Base-by-base conservation (phyloP, 139 green algal genomes). In the Eudorina sp. region DNA sequence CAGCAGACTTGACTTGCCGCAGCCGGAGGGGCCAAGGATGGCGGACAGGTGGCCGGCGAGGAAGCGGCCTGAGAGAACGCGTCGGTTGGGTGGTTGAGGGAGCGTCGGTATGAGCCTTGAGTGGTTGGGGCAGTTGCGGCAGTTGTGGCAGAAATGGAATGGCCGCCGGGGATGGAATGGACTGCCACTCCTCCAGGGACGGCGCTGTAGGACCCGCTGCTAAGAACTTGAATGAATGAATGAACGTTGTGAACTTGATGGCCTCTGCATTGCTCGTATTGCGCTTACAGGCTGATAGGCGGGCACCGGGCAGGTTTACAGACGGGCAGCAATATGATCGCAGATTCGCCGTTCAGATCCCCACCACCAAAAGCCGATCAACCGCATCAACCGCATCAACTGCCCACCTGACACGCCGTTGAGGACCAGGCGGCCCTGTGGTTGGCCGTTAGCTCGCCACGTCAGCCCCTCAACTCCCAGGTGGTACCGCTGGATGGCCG, bases 1-100 rank as follows among this genome's bases (percentile, higher is more conserved):
- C 7, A 93, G 75, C 40, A 93, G 85, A 21, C 83, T 91, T 55
- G 84, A 91, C 78, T 93, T 93, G 55, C 90, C 90, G 40, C 76
- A 93, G 69, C 90, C 90, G 53, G 51, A 85, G 40, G 87, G 90
- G 6, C 90, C 90, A 83, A n/a, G n/a, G n/a, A n/a, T n/a, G n/a
- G n/a, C n/a, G n/a, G n/a, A n/a, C 77, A 91, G 70, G 40, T 76
- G 76, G 46, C 74, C 74, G 3, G 74, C n/a, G n/a, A 66, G 34
- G 74, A 83, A 83, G 48, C 48, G n/a, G 31, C 46, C 74, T 83
- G 74, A n/a, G n/a, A n/a, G n/a, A n/a, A n/a, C n/a, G n/a, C n/a
- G n/a, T n/a, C n/a, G n/a, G n/a, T n/a, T n/a, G 23, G 58, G 14
- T 31, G 58, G 58, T 29, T 29, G 58, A n/a, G 58, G 18, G 19